Evolutionary conservation across 2,329 filamentous ascomycete genomes (phyloP), one percentile per base, ranked within the genome.

Genomic region (Plectosphaerella sp.): DNA sequence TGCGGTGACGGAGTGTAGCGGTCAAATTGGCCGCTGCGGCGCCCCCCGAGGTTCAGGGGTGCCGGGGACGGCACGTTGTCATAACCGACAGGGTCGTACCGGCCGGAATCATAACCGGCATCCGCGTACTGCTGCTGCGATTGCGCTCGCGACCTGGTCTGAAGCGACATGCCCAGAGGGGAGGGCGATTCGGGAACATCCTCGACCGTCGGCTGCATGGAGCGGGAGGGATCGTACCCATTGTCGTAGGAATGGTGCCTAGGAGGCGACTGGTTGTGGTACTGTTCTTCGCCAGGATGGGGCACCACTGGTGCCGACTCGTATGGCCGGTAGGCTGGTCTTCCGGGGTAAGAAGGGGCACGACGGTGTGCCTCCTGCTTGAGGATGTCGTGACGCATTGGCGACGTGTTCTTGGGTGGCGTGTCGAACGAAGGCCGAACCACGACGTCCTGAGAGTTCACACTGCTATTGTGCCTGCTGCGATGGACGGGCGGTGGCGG

Each of bases 151-250:
- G 61, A 62, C 6, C 54, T 57, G 16, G 62, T 61, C 41, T 64
- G 61, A 45, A 57, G 60, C 1, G 62, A 59, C 6, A 58, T 61
- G n/a, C 61, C 53, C 10, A 54, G 50, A 2, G 62, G 58, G 3
- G 63, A 61, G 1, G 73, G 71, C 1, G 79, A 77, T 47, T 84
- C 82, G 4, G 83, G 82, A 6, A 77, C 81, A 56, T 87, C 84
- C 61, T 87, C 84, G 6, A 83, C 82, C 7, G 78, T 85, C 3
- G 79, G 81, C 59, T 84, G 83, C 79, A 83, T 77, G 1, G 77
- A 75, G 53, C 74, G 72, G 60, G 72, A 69, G 41, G 75, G 75
- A 50, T 77, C 78, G 59, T 72, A 76, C 16, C 63, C 64, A 25
- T 66, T 62, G 54, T 84, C 79, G 52, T 79, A 79, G 1, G 80